phyloP scores from a whole-genome alignment of 2,329 filamentous ascomycete species.

The Diaporthe sp. region DNA sequence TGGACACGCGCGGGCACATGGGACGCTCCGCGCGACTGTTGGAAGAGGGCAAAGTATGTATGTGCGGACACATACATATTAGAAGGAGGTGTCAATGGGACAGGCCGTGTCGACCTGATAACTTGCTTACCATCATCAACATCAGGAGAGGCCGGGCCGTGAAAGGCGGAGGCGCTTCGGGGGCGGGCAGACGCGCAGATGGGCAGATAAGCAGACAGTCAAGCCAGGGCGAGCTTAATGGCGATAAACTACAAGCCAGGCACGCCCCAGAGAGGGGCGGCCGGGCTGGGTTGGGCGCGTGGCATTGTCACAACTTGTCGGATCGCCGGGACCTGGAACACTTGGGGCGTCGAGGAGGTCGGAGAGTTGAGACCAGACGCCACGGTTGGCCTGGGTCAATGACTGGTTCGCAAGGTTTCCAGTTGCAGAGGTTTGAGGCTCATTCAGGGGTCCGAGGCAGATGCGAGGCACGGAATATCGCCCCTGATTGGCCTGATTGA shows the following conservation, averaged over 20 bases:
- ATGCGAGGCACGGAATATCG: not conserved
- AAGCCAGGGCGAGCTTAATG: constrained; percentile 34
- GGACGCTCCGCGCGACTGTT: not conserved
- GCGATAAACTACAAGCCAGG: constrained; percentile 35
- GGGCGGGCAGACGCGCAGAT: not conserved
- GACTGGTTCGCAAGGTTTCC: constrained; percentile 24
- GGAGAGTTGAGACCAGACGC: constrained; percentile 39
- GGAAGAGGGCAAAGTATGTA: not conserved
- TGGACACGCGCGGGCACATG: not conserved
- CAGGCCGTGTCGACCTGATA: not conserved
- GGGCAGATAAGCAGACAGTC: not conserved
- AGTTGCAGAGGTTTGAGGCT: constrained; percentile 18
- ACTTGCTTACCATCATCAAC: not conserved
- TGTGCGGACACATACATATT: not conserved
- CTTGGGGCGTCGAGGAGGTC: constrained; percentile 36
- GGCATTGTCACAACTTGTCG: constrained; percentile 38
- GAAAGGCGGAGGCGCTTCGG: not conserved
- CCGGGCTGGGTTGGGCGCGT: not conserved
- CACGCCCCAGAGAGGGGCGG: not conserved
- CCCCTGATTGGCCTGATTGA: constrained; percentile 3
- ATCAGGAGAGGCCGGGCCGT: not conserved
- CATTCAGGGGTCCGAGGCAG: constrained; percentile 26
- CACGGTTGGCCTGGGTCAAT: not conserved
- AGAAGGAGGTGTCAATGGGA: not conserved
- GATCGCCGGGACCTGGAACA: constrained; percentile 42